Conservation (phyloP, 768 basidiomycete species). For the Pholiota microspora region DNA sequence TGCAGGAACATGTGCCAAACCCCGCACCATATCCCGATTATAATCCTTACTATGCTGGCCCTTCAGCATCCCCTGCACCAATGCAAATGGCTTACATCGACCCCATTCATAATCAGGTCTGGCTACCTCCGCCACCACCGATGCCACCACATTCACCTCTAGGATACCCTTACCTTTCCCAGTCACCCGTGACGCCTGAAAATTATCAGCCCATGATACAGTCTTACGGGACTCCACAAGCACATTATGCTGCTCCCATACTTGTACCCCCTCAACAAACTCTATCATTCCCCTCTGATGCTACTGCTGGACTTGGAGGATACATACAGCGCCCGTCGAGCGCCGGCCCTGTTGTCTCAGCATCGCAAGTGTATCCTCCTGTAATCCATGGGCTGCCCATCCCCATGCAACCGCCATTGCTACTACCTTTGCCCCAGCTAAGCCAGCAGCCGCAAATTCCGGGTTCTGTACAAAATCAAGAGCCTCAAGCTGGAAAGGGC, state of each 20-base stretch:
- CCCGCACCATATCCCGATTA: conserved; percentile 23
- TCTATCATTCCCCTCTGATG: conserved; percentile 7
- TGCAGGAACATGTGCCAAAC: conserved; percentile 16
- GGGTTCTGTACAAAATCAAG: conserved; percentile 14
- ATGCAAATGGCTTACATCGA: conserved; percentile 38
- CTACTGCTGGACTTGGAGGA: conserved; percentile 11
- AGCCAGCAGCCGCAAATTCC: conserved; percentile 8
- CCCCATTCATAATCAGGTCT: conserved; percentile 41
- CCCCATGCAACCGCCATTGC: conserved; percentile 28
- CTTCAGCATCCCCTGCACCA: conserved; percentile 35
- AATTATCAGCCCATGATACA: conserved; percentile 18
- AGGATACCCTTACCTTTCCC: conserved; percentile 23
- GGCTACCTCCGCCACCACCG: conserved; percentile 41
- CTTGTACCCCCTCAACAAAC: conserved; percentile 17
- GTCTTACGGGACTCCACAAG: conserved; percentile 13
- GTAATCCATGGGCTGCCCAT: conserved; percentile 35
- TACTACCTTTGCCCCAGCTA: conserved; percentile 20
- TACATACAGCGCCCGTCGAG: conserved; percentile 47
- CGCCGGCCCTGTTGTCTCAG: conserved; percentile 35
- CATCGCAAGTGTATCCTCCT: conserved; percentile 28
- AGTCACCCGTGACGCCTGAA: conserved; percentile 7
- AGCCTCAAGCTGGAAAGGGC: conserved; percentile 59
- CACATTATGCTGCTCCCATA: conserved; percentile 15
- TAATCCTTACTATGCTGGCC: conserved; percentile 34
- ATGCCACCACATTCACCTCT: conserved; percentile 20